A percentile compares a stretch with the other conserved stretches of the same genome.
These are phyloP conservation scores for Juglanconis oblonga DNA, from an alignment of 2,329 filamentous ascomycete genomes.

Conservation along the genomic window DNA sequence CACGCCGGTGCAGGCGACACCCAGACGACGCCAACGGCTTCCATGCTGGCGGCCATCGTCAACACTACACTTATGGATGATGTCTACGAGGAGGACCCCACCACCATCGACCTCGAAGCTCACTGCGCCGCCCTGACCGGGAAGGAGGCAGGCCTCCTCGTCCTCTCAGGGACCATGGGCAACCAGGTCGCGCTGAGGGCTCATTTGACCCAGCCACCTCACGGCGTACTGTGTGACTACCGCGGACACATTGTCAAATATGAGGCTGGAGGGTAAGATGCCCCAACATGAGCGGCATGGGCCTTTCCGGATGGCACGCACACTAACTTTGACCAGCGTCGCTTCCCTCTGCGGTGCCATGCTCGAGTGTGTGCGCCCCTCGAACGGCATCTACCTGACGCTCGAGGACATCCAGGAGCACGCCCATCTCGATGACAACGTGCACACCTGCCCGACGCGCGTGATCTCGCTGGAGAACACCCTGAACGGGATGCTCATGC, in stretches of 20 bases:
- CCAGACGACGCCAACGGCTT: slow-evolving; percentile 70
- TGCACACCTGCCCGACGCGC: slow-evolving; percentile 76
- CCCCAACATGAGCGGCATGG: slow-evolving; percentile 4
- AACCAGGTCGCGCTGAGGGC: slow-evolving; percentile 83
- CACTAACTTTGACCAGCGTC: slow-evolving; percentile 45
- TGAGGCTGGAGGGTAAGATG: slow-evolving; percentile 56
- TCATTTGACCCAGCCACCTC: slow-evolving; percentile 75
- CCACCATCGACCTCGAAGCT: slow-evolving; percentile 71
- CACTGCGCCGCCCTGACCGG: slow-evolving; percentile 70
- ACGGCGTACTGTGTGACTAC: slow-evolving; percentile 75
- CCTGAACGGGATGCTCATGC: slow-evolving; percentile 74
- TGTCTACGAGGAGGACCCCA: slow-evolving; percentile 76
- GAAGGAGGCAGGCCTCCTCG: slow-evolving; percentile 75
- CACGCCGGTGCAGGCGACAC: slow-evolving; percentile 40
- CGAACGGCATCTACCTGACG: slow-evolving; percentile 71
- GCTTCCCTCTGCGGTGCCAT: slow-evolving; percentile 70
- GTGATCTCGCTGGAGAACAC: slow-evolving; percentile 87
- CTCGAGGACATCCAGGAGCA: slow-evolving; percentile 71
- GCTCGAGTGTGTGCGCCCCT: slow-evolving; percentile 62
- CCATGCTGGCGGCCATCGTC: slow-evolving; percentile 79
- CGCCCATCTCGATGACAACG: slow-evolving; percentile 63
- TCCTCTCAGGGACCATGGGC: slow-evolving; percentile 90
- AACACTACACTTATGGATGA: slow-evolving; percentile 77
- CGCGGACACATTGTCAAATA: slow-evolving; percentile 73
- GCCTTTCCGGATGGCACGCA: background rate